phyloP scores from a whole-genome alignment of 257 asterid species.

The Misopates orontium region DNA sequence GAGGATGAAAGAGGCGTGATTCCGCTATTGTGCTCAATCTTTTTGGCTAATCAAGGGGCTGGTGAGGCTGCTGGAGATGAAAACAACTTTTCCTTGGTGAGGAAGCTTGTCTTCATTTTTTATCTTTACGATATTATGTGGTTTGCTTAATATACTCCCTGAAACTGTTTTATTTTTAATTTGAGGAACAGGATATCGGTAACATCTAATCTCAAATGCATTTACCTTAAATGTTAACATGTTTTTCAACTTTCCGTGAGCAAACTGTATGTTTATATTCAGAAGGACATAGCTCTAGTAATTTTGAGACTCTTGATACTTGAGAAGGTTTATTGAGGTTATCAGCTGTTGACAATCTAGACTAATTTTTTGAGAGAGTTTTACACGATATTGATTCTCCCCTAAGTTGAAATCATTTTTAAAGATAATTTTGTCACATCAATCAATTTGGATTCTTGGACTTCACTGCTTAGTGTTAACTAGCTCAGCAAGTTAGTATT shows the following conservation, averaged over 20 bases:
- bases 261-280: too few species aligned
- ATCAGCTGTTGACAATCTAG: background rate
- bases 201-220: background rate
- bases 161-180: constrained; percentile 15
- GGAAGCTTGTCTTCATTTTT: constrained; percentile 23
- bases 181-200: background rate
- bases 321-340: background rate
- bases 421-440: constrained; percentile 4
- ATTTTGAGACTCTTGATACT: too few species aligned
- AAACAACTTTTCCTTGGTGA: constrained; percentile 55
- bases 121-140: background rate
- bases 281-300: too few species aligned
- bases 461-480: background rate
- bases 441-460: background rate
- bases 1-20: constrained; percentile 48
- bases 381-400: background rate
- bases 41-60: constrained; percentile 74
- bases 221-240: constrained; percentile 16
- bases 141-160: background rate
- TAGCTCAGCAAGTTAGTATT: background rate
- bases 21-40: constrained; percentile 67
- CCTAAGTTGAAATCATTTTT: constrained; percentile 5
- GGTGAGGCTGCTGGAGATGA: constrained; percentile 75
- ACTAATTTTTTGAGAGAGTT: background rate
- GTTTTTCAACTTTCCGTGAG: background rate